Evolutionary conservation across 805 yeast genomes (phyloP).

Genomic region (Danielia oregonensis): DNA sequence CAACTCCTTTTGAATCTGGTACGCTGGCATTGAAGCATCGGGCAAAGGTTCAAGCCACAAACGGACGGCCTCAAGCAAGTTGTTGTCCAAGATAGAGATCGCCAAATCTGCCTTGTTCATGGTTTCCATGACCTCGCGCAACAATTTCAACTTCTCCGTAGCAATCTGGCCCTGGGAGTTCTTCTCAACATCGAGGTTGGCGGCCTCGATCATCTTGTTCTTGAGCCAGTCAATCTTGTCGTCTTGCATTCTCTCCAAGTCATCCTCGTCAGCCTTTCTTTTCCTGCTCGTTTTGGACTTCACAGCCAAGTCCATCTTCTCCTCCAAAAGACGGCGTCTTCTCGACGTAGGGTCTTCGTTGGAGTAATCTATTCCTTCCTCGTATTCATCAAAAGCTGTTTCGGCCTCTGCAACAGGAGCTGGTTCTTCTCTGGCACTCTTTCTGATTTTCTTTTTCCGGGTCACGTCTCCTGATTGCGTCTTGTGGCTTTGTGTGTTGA

Average conservation of each 20-base stretch:
- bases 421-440: slow-evolving; percentile 7
- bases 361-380: slow-evolving; percentile 13
- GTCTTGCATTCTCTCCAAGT: slow-evolving; percentile 92
- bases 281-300: slow-evolving; percentile 58
- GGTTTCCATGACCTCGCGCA: slow-evolving; percentile 74
- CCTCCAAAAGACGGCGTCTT: slow-evolving; percentile 76
- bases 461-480: slow-evolving; percentile 10
- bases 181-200: slow-evolving; percentile 66
- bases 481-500: slow-evolving; percentile 14
- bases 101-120: slow-evolving; percentile 81
- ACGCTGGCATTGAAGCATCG: slow-evolving; percentile 96
- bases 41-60: slow-evolving; percentile 98
- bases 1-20: slow-evolving; percentile 87
- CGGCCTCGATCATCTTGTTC: slow-evolving; percentile 86
- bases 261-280: slow-evolving; percentile 82
- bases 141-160: slow-evolving; percentile 68
- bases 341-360: slow-evolving; percentile 38
- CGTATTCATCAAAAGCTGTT: slow-evolving; percentile 7
- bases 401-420: slow-evolving; percentile 7
- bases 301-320: slow-evolving; percentile 70
- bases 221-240: slow-evolving; percentile 79
- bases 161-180: slow-evolving; percentile 64
- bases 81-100: slow-evolving; percentile 90
- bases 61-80: slow-evolving; percentile 86
- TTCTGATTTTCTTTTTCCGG: slow-evolving; percentile 17